A percentile compares a stretch with the other conserved stretches of the same genome.
Evolutionary conservation across 768 basidiomycete species (phyloP).

Genomic region (Amylocystis lapponica): DNA sequence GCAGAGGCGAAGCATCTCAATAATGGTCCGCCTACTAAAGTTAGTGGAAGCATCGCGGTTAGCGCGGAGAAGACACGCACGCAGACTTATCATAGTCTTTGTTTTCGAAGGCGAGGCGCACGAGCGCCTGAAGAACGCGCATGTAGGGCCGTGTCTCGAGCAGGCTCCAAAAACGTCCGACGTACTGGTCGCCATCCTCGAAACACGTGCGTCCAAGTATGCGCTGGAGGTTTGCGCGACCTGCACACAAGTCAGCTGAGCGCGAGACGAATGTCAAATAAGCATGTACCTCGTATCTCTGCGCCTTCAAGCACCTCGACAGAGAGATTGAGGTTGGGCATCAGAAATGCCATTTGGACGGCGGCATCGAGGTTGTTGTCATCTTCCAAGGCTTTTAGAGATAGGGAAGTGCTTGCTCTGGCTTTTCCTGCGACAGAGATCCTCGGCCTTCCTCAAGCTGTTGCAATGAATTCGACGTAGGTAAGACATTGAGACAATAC

Average conservation of each 20-base stretch:
- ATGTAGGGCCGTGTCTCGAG: conserved; percentile 41
- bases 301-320: conserved; percentile 24
- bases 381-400: conserved; percentile 36
- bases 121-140: conserved; percentile 36
- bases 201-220: conserved; percentile 31
- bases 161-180: conserved; percentile 34
- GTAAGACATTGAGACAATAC: background rate
- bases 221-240: conserved; percentile 22
- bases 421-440: conserved; percentile 28
- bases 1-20: conserved; percentile 40
- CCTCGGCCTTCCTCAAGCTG: conserved; percentile 34
- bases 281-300: conserved; percentile 17
- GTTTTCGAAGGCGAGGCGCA: conserved; percentile 29
- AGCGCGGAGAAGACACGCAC: conserved; percentile 20
- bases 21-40: conserved; percentile 27
- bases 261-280: background rate
- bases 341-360: conserved; percentile 31
- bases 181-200: conserved; percentile 28
- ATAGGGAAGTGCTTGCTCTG: conserved; percentile 33
- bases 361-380: conserved; percentile 35
- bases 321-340: conserved; percentile 21
- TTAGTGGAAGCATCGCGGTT: background rate
- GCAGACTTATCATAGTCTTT: conserved; percentile 28
- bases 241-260: conserved; percentile 14
- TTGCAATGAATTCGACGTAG: background rate